These are phyloP conservation scores for Jamesozyma hellenica DNA, from an alignment of 805 yeast species.

Conservation along the genomic window DNA sequence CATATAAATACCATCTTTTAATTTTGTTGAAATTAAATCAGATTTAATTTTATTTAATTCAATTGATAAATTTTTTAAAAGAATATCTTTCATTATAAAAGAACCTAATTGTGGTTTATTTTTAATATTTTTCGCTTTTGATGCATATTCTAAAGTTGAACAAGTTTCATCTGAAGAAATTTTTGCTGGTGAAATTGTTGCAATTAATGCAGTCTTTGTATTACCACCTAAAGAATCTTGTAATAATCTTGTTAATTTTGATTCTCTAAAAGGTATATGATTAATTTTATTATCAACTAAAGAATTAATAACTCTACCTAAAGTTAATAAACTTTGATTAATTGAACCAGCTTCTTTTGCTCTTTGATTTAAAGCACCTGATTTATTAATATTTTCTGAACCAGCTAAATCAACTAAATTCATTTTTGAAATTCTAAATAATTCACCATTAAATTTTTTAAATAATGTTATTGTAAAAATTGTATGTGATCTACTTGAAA, in stretches of 20 bases:
- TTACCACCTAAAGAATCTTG: constrained; percentile 83
- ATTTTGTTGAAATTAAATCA: constrained; percentile 53
- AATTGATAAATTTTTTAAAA: constrained; percentile 38
- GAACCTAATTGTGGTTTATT: constrained; percentile 60
- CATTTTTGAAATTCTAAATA: constrained; percentile 54
- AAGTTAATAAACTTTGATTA: constrained; percentile 74
- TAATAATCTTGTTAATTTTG: constrained; percentile 61
- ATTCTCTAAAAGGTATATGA: constrained; percentile 81
- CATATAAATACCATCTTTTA: constrained; percentile 57
- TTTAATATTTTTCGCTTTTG: constrained; percentile 71
- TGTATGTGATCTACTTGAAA: constrained; percentile 68
- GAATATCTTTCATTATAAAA: constrained; percentile 44
- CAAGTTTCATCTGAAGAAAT: constrained; percentile 71
- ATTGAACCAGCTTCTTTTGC: constrained; percentile 93
- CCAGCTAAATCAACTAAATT: constrained; percentile 93
- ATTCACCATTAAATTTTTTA: constrained; percentile 39
- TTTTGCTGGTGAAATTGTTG: constrained; percentile 78
- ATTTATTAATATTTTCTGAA: constrained; percentile 76
- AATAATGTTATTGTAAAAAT: constrained; percentile 57
- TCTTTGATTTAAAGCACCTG: constrained; percentile 78
- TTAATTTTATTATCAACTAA: constrained; percentile 45
- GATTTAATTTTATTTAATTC: constrained; percentile 41
- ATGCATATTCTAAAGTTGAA: constrained; percentile 80
- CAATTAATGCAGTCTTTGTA: constrained; percentile 78
- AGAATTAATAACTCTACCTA: constrained; percentile 81